Conservation (phyloP, 2,329 filamentous ascomycete genomes). For the Aureobasidium sp. region DNA sequence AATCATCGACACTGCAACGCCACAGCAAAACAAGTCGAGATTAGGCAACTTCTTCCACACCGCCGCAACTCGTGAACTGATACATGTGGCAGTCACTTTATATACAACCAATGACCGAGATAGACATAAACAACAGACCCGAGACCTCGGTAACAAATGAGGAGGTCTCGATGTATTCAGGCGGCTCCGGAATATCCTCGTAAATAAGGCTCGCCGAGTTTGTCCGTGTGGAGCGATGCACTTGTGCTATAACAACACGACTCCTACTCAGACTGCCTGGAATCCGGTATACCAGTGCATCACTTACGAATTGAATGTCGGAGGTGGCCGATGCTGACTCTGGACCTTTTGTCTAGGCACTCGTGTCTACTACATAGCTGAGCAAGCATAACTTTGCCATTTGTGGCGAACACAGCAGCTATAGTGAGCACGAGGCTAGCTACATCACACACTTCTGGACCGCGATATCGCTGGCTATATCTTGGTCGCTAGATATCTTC, state of each 20-base stretch:
- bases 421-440: not conserved
- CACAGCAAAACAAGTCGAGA: not conserved
- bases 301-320: not conserved
- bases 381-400: not conserved
- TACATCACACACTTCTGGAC: not conserved
- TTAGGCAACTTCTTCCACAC: not conserved
- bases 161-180: not conserved
- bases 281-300: not conserved
- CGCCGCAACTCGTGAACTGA: not conserved
- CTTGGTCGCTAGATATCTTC: not conserved
- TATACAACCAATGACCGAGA: not conserved
- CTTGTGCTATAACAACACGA: not conserved
- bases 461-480: not conserved
- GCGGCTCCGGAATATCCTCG: not conserved
- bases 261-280: not conserved
- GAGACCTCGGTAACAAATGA: not conserved
- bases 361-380: not conserved
- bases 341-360: not conserved
- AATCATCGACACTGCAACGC: not conserved
- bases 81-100: not conserved
- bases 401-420: not conserved
- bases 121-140: not conserved
- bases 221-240: not conserved
- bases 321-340: not conserved
- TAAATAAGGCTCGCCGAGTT: not conserved